These are phyloP conservation scores for Diplodia mutila DNA, from an alignment of 2,329 filamentous ascomycete genomes.

Conservation along the genomic window DNA sequence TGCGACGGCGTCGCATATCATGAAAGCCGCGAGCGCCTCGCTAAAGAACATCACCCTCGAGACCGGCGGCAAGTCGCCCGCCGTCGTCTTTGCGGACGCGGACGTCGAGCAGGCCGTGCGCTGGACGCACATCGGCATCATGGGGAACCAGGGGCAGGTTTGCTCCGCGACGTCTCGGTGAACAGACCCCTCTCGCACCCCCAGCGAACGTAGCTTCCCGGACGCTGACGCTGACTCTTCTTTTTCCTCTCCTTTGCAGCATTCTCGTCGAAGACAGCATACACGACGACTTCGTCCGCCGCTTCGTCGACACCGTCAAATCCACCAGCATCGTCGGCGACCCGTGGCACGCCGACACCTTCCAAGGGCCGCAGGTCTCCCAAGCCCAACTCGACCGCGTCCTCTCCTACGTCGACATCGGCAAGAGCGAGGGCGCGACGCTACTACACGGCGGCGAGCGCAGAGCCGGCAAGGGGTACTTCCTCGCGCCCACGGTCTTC, in stretches of 20 bases:
- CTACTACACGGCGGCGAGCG: slow-evolving; percentile 56
- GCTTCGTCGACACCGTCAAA: slow-evolving; percentile 44
- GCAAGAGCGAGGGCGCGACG: slow-evolving; percentile 57
- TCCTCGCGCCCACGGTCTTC: slow-evolving; percentile 63
- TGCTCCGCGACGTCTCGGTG: slow-evolving; percentile 50
- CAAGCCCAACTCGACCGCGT: slow-evolving; percentile 66
- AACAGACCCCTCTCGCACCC: no score
- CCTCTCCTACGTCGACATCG: slow-evolving; percentile 59
- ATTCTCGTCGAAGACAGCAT: slow-evolving; percentile 64
- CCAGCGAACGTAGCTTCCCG: no score
- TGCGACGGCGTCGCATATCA: slow-evolving; percentile 62
- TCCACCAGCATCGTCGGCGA: slow-evolving; percentile 43
- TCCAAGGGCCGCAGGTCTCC: slow-evolving; percentile 67
- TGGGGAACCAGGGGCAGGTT: slow-evolving; percentile 59
- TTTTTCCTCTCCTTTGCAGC: background rate
- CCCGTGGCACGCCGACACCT: slow-evolving; percentile 40
- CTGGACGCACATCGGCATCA: slow-evolving; percentile 48
- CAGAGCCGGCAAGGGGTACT: slow-evolving; percentile 52
- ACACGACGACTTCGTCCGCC: slow-evolving; percentile 59
- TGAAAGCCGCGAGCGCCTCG: slow-evolving; percentile 57
- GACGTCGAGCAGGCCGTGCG: slow-evolving; percentile 48
- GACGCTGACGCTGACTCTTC: no score
- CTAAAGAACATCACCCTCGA: slow-evolving; percentile 65
- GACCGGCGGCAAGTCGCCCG: slow-evolving; percentile 64
- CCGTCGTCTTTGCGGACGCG: slow-evolving; percentile 60